Evolutionary conservation across 2,329 filamentous ascomycete species (phyloP).

Genomic region (Cercospora brassicicola): DNA sequence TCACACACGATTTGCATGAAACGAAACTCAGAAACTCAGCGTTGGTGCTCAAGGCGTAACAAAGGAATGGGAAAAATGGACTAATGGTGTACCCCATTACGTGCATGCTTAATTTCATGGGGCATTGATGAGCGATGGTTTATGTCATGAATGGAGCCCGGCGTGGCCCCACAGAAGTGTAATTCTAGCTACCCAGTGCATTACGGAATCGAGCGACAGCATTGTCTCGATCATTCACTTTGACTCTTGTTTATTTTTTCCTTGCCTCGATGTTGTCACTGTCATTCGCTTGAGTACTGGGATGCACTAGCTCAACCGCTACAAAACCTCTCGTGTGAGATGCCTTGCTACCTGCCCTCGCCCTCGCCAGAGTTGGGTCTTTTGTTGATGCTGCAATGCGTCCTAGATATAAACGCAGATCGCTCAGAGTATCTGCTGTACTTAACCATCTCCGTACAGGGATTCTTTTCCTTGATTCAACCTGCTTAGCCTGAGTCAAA

Average conservation of each 20-base stretch:
- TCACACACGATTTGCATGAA: constrained; percentile 17
- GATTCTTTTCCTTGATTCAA: too few species aligned
- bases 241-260: neutral
- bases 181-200: neutral
- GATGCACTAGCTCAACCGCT: too few species aligned
- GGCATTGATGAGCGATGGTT: constrained; percentile 19
- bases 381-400: too few species aligned
- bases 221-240: neutral
- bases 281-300: too few species aligned
- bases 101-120: constrained; percentile 22
- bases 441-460: too few species aligned
- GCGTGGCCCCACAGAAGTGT: constrained; percentile 13
- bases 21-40: neutral
- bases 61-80: constrained; percentile 14
- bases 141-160: constrained; percentile 11
- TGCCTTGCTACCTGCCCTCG: too few species aligned
- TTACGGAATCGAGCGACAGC: neutral
- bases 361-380: too few species aligned
- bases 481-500: too few species aligned
- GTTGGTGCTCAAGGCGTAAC: constrained; percentile 28
- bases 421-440: too few species aligned
- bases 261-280: neutral
- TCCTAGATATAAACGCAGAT: too few species aligned
- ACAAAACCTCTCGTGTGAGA: too few species aligned
- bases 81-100: constrained; percentile 26